Evolutionary conservation across 2,329 filamentous ascomycete species (phyloP), one percentile per base, ranked within the genome.

Genomic region (Ilyonectria robusta): DNA sequence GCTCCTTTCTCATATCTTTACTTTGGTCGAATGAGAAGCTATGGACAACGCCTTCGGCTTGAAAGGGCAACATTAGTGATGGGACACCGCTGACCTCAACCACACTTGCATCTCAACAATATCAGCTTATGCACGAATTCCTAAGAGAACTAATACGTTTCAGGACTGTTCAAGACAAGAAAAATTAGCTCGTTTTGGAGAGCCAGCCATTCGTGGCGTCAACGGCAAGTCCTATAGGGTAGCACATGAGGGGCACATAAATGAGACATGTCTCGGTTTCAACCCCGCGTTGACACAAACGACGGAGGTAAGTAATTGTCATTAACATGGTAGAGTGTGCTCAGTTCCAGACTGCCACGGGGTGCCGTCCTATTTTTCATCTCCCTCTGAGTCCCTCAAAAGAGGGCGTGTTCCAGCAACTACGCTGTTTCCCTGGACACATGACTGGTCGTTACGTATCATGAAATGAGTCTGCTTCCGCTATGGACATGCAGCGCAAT

Each of bases 331-430:
- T 11, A 54, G 19, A 29, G 15, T 37, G 50, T 48, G 61, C 29
- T 42, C 51, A 47, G 31, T 26, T 65, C 37, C 61, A 48, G 48
- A 47, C 60, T 65, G 17, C 42, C n/a, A 44, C 29, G 59, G 44
- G 48, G 50, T 57, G 29, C 56, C 55, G 58, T 62, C 53, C 11
- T 59, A 51, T 35, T 62, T 42, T 57, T 72, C 9, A 58, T 31
- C 33, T 46, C 51, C 21, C 51, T 68, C 61, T 59, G 33, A 58
- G 33, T 40, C 31, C 57, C 51, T 37, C 13, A 35, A 59, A 57
- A 17, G 60, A 60, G 26, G 44, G 50, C 33, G 53, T 66, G 60
- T 58, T 64, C 56, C 42, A 55, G 64, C 62, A 65, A 68, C 61
- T 51, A 66, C 58, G 59, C 48, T 48, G 40, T 62, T 63, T 62